phyloP scores from a whole-genome alignment of 805 yeast genomes.

The Saccharomycopsis schoenii region DNA sequence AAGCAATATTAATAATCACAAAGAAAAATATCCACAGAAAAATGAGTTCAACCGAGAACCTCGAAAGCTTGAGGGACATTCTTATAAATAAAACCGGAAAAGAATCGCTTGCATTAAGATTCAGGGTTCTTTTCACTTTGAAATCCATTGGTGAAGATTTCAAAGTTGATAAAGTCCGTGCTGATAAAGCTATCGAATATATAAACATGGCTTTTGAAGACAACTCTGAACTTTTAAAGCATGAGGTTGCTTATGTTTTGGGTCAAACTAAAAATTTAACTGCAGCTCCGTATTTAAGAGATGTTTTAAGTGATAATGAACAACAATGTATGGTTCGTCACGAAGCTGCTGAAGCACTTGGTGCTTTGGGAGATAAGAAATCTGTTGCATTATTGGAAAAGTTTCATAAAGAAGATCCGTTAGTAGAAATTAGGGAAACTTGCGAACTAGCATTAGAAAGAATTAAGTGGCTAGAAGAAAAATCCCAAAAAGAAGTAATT shows the following conservation, averaged over 20 bases:
- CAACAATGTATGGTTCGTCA: conserved; percentile 97
- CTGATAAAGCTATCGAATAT: conserved; percentile 63
- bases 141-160: conserved; percentile 80
- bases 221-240: conserved; percentile 83
- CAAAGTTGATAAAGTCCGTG: conserved; percentile 38
- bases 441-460: conserved; percentile 95
- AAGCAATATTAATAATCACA: not conserved
- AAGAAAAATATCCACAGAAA: not conserved
- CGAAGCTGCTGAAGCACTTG: conserved; percentile 98
- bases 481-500: conserved; percentile 52
- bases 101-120: conserved; percentile 72
- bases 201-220: conserved; percentile 79
- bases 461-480: conserved; percentile 58
- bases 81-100: conserved; percentile 56
- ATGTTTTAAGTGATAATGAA: conserved; percentile 51
- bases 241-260: conserved; percentile 93
- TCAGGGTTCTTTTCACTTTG: conserved; percentile 87
- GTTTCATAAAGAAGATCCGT: conserved; percentile 63
- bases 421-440: conserved; percentile 87
- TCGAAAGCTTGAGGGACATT: conserved; percentile 67
- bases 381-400: conserved; percentile 58
- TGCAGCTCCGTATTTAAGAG: conserved; percentile 68
- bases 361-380: conserved; percentile 80
- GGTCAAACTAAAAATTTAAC: conserved; percentile 86
- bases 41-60: conserved; percentile 15